Evolutionary conservation across 2,329 filamentous ascomycete species (phyloP).

Genomic region (Rhinocladiella similis): DNA sequence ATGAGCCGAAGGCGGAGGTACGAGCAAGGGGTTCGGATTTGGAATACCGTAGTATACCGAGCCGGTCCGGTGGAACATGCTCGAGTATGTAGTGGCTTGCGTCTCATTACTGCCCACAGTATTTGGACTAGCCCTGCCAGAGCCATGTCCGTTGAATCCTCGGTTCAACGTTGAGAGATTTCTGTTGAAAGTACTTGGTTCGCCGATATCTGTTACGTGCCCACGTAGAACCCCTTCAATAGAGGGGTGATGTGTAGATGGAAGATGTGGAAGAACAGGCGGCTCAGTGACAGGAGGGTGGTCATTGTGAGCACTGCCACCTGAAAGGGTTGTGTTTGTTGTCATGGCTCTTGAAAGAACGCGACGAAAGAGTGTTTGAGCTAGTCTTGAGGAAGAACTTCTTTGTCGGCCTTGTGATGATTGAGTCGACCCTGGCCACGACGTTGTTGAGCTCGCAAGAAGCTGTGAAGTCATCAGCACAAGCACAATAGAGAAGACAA

Average conservation of each 20-base stretch:
- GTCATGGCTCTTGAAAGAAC: neutral
- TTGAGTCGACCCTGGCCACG: neutral
- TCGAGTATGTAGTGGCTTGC: neutral
- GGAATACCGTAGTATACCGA: neutral
- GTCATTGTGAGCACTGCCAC: neutral
- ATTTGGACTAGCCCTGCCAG: neutral
- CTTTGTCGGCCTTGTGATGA: neutral
- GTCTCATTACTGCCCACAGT: neutral
- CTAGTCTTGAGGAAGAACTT: neutral
- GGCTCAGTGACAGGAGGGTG: neutral
- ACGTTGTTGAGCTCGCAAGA: neutral
- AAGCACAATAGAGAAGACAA: neutral
- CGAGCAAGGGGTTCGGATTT: neutral
- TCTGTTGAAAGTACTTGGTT: neutral
- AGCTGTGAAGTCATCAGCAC: neutral
- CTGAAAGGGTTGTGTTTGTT: neutral
- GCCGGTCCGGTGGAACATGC: neutral
- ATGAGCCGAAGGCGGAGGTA: neutral
- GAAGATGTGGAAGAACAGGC: neutral
- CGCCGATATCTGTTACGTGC: neutral
- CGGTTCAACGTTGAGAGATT: neutral
- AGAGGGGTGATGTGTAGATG: neutral
- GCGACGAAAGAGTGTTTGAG: neutral
- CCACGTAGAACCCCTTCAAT: neutral
- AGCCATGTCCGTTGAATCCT: neutral